Evolutionary conservation across 2,329 filamentous ascomycete species (phyloP).

Genomic region (Xylaria sp.): DNA sequence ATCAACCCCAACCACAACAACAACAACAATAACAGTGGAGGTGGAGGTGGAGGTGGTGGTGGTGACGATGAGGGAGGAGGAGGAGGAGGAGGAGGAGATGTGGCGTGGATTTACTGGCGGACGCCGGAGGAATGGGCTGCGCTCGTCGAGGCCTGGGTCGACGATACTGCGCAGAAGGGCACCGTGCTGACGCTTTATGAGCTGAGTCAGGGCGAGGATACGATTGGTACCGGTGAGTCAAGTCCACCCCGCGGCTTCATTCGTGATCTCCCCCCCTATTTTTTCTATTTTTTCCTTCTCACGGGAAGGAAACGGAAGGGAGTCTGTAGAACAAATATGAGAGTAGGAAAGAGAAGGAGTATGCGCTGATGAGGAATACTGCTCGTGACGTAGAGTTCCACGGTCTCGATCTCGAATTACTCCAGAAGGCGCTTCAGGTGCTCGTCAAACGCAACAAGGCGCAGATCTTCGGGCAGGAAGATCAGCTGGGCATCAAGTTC

Average conservation of each 20-base stretch:
- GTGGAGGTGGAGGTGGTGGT: constrained; percentile 37
- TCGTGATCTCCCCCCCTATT: neutral
- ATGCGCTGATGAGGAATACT: constrained; percentile 19
- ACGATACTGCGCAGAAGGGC: constrained; percentile 88
- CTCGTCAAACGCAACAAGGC: constrained; percentile 91
- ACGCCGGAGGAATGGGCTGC: constrained; percentile 91
- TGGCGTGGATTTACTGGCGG: constrained; percentile 84
- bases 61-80: constrained; percentile 49
- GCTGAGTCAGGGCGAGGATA: constrained; percentile 85
- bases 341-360: neutral
- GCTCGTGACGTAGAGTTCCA: constrained; percentile 71
- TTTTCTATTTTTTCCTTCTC: neutral
- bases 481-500: constrained; percentile 94
- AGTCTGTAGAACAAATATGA: too few relatives aligned
- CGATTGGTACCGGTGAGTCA: constrained; percentile 71
- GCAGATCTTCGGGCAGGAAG: constrained; percentile 90
- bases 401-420: constrained; percentile 84
- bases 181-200: constrained; percentile 93
- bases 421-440: constrained; percentile 81
- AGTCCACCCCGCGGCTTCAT: too few relatives aligned
- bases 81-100: constrained; percentile 56
- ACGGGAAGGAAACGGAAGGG: neutral
- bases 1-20: constrained; percentile 49
- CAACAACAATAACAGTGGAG: constrained; percentile 16
- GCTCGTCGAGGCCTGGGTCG: constrained; percentile 80